Evolutionary conservation across 1,139 yeast species (phyloP), one percentile per base, ranked within the genome.

Genomic region (Spencermartinsiella ligniputridi): DNA sequence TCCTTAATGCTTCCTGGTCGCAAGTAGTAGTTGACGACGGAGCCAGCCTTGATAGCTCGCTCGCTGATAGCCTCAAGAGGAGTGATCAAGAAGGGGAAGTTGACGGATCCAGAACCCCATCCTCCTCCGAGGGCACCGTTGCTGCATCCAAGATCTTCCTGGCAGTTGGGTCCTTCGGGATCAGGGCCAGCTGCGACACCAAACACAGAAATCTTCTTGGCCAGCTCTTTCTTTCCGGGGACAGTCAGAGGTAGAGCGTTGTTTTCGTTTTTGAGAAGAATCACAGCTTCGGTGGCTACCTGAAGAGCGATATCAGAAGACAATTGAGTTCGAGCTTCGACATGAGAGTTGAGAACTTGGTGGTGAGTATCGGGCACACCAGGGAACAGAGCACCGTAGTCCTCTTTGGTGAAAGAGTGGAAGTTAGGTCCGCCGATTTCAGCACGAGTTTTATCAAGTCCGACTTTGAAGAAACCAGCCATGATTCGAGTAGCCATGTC

Each of bases 401-500:
- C 76, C 52, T 76, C 76, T 46, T 64, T 63, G 3, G 83, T 76
- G 82, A 82, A 78, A 1, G 83, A 76, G 48, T 75, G 72, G 59
- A 79, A 79, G 56, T 77, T 79, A 24, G 84, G 83, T 1, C 62
- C 52, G 35, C 69, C 74, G n/a, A 69, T 70, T 24, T 51, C 52
- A 19, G 48, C 47, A 25, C 56, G 52, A 11, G 52, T 46, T 32
- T 49, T 39, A 25, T 60, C 61, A 13, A 59, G 57, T 2, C 58
- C 57, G 20, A 60, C 59, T 35, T 53, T 52, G 60, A 73, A 78
- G 55, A 78, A 79, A 0, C 84, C 76, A 0, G 81, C 82, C 52
- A 80, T 61, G 29, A 80, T 75, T 49, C 85, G 63, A 8, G 74
- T 71, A 0, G 70, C 83, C 86, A 80, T 80, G 56, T 80, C 85